Evolutionary conservation across 768 basidiomycete genomes (phyloP), one percentile per base, ranked within the genome.

Genomic region (Leccinellum rugosiceps): DNA sequence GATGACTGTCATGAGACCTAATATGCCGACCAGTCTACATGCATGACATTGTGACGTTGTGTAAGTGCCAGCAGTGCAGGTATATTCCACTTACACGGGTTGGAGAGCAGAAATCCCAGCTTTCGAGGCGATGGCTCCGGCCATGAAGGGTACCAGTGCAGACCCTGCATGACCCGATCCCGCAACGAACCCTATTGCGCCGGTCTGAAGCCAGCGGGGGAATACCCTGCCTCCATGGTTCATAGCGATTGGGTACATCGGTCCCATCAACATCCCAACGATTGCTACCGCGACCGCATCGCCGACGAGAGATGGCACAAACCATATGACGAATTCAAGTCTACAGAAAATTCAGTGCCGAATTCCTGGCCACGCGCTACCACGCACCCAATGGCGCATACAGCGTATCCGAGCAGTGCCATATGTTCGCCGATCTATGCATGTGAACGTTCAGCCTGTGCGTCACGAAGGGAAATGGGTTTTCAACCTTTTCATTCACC

Each of bases 241-340:
- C 52, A 75, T 66, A 15, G 74, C 57, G 45, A 88, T 81, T 2
- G 87, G 87, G 65, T 86, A 90, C 74, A 90, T 82, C 3, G 88
- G 88, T 1, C 88, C 90, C n/a, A 92, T 75, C 23, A 90, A 70
- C 9, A 90, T 49, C 17, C 89, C 90, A 15, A 89, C 72, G 47
- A 89, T 61, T 2, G 86, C 79, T 23, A 89, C 78, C 0, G 85
- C 82, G 4, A 90, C 76, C 3, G 82, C 88, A 61, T 82, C 78
- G 3, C 81, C 86, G 9, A 88, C 74, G 15, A 90, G 74, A 6
- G 83, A 85, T 23, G 85, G 85, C 0, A 84, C 80, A 28, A 86
- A 76, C 88, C 89, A 92, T 38, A 91, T 74, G 7, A 86, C 63
- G 28, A 90, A 65, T 65, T 90, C 83, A 19, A 91, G 76, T 3